Evolutionary conservation across 23 red algal species (phyloP).

Genomic region (Gracilaria caudata): DNA sequence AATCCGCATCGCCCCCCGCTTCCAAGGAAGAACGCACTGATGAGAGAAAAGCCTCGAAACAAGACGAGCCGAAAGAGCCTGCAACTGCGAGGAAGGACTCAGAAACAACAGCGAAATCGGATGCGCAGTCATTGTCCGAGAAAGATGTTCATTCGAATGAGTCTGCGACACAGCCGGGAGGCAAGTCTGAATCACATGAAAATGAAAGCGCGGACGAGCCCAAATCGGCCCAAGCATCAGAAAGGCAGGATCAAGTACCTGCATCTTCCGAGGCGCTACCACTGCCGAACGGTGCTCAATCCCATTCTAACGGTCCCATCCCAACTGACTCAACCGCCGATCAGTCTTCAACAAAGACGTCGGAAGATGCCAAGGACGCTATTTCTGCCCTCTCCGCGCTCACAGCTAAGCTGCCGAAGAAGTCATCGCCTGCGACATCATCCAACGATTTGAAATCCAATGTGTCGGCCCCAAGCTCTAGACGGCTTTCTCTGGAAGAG

Average conservation of each 20-base stretch:
- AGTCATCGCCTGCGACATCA: neutral
- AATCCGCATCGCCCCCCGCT: neutral
- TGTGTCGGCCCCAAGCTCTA: neutral
- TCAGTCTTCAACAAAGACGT: neutral
- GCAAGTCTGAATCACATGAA: neutral
- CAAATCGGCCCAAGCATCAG: neutral
- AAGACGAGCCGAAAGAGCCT: neutral
- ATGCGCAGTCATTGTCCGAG: neutral
- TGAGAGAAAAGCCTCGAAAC: neutral
- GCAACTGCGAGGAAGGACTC: neutral
- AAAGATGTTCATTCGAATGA: neutral
- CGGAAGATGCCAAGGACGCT: neutral
- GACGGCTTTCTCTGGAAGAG: slow-evolving; percentile 18
- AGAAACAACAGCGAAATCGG: neutral
- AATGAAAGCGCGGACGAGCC: neutral
- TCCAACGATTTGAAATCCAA: neutral
- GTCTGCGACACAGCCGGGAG: neutral
- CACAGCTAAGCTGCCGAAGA: slow-evolving; percentile 12
- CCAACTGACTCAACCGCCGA: neutral
- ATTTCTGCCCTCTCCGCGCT: slow-evolving; percentile 6
- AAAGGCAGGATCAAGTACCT: neutral
- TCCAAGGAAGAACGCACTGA: neutral
- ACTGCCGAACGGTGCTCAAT: slow-evolving; percentile 2
- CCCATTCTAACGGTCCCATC: slow-evolving; percentile 12
- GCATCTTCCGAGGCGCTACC: neutral